These are phyloP conservation scores for Tolypocladium amazonense DNA, from an alignment of 2,329 filamentous ascomycete species.

Conservation along the genomic window DNA sequence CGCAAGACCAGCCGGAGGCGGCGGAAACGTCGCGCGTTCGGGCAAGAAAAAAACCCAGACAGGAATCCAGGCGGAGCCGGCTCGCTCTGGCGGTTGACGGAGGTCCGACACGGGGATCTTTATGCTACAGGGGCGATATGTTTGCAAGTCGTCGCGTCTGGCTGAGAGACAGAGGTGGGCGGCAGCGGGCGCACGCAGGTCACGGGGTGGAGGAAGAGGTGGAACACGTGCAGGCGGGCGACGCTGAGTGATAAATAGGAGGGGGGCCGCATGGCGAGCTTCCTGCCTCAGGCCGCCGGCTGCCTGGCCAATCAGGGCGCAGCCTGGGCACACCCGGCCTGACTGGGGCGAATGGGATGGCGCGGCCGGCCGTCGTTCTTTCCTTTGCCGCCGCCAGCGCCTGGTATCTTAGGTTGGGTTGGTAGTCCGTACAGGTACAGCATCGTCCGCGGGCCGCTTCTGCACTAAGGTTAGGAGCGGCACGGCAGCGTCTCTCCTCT, in stretches of 20 bases:
- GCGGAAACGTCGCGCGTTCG: constrained; percentile 8
- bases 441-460: background rate
- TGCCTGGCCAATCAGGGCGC: constrained; percentile 2
- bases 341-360: background rate
- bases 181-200: constrained; percentile 3
- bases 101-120: constrained; percentile 10
- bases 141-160: background rate
- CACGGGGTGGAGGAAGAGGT: constrained; percentile 8
- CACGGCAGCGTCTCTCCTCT: background rate
- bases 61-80: constrained; percentile 4
- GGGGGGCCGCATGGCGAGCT: background rate
- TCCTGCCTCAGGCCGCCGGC: constrained; percentile 4
- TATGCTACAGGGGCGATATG: constrained; percentile 14
- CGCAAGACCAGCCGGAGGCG: constrained; percentile 8
- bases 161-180: background rate
- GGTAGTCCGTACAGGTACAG: too few relatives aligned
- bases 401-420: too few relatives aligned
- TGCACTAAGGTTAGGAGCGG: background rate
- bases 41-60: constrained; percentile 3
- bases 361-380: background rate
- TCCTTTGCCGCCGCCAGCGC: background rate
- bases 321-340: background rate
- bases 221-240: constrained; percentile 8
- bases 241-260: constrained; percentile 4
- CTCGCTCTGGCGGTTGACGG: constrained; percentile 3